Evolutionary conservation across 192 early-diverging fungal genomes (phyloP), one percentile per base, ranked within the genome.

Genomic region (Jimgerdemannia lactiflua): DNA sequence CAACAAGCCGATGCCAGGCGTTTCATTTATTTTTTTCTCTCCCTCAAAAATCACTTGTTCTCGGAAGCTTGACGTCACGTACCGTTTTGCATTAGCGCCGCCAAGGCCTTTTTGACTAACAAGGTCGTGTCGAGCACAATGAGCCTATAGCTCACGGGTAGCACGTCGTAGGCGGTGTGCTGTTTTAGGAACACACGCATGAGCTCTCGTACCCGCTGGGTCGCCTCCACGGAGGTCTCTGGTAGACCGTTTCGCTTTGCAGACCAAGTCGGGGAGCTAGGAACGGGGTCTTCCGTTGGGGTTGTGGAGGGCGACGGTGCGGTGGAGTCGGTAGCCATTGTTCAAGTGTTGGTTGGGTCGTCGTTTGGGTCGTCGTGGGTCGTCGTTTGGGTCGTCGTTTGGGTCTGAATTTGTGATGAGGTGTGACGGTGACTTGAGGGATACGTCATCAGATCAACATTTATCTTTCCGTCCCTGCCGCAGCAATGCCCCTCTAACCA

Each of bases 61-160:
- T 29, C 29, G 29, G 29, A 29, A 29, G 29, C 29, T 29, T 29
- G 29, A 29, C 29, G 2, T 41, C 54, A 43, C 86, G 77, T 91
- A 95, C 97, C 95, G 75, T 99, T 95, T 76, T 97, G 97, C n/a
- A 97, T 89, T 64, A 99, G 82, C 18, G 95, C 92, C 3, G 94
- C 91, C 42, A 98, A 84, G 59, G 96, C 97, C 79, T 96, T 98
- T 77, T 95, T 94, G 63, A 99, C 92, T 44, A 94, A 86, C 77
- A 99, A 86, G 14, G 91, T 88, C 14, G 93, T 95, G 78, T 99
- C 97, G 43, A 99, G 86, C 4, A 98, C 95, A 77, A 98, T 94
- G 29, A 97, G 82, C 68, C 95, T 91, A 78, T 93, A 95, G 77
- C 92, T 94, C 64, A 94, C 94, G 44, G 95, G 94, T 64, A 97